Base-by-base conservation (phyloP, 129 eudicot genomes). In the Apium graveolens region DNA sequence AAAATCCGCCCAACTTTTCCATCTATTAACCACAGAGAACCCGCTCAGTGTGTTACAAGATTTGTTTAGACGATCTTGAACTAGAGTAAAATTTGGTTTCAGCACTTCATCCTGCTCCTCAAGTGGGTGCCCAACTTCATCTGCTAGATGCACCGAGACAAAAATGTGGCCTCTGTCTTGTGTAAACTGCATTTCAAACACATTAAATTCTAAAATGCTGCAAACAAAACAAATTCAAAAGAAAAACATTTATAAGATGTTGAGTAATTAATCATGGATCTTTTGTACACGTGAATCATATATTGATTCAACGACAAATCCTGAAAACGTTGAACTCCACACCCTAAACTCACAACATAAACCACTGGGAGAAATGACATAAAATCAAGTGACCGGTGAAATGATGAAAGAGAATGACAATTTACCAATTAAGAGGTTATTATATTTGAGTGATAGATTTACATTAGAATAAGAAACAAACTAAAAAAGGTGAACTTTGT, bases 91-190 rank as follows among this genome's bases (percentile, higher is more conserved):
- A 71, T 88, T 85, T 82, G 82, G 89, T 80, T 76, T 80, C 27
- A 93, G 86, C 60, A 93, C 88, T 78, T 83, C 90, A 75, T 93
- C 98, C 80, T 75, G 84, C 77, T 32, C 70, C 76, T 85, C 81
- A n/a, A 71, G 26, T 24, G 86, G 85, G 32, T 43, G 12, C 51
- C 73, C 53, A 79, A 79, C 89, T 89, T 93, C 98, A 49, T 91
- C 86, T 26, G 89, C 97, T 55, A 91, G 78, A 87, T 93, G 98
- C 41, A 91, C 95, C 0, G 98, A 78, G 75, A 93, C 89, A 68
- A 93, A 93, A 85, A 93, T 83, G 83, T 93, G 98, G 48, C 98
- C 98, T 70, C 84, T 86, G 44, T 87, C 90, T n/a, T 85, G 84
- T 11, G 90, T 93, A 78, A 93, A 93, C 98, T 93, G 91, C 86